Conservation (phyloP, 768 basidiomycete species). For the Filobasidium floriforme region DNA sequence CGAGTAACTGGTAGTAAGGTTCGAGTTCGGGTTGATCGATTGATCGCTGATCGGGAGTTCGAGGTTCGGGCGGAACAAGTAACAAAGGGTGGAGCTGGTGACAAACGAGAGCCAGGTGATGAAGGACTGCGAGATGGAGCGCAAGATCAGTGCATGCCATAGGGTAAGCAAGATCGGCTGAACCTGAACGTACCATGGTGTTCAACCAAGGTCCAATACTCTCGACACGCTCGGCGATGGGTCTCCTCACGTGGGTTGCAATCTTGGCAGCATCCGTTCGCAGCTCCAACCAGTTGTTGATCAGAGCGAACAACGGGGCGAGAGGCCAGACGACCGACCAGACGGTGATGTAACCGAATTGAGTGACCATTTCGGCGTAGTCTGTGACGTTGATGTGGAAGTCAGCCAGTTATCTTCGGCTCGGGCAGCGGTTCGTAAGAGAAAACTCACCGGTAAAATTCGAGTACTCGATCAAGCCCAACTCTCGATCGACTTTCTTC, state of each 20-base stretch:
- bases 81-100: slow-evolving; percentile 81
- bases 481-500: slow-evolving; percentile 67
- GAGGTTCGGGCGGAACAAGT: slow-evolving; percentile 63
- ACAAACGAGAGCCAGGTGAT: slow-evolving; percentile 83
- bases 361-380: slow-evolving; percentile 90
- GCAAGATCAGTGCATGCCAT: not conserved
- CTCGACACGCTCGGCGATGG: slow-evolving; percentile 77
- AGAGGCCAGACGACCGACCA: slow-evolving; percentile 95
- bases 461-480: slow-evolving; percentile 69
- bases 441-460: slow-evolving; percentile 52
- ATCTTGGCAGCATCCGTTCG: slow-evolving; percentile 95
- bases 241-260: slow-evolving; percentile 70
- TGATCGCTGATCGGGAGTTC: slow-evolving; percentile 26
- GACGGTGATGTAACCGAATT: slow-evolving; percentile 80
- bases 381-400: slow-evolving; percentile 48
- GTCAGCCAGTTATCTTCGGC: not conserved
- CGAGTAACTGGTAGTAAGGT: slow-evolving; percentile 29
- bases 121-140: slow-evolving; percentile 48
- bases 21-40: slow-evolving; percentile 30
- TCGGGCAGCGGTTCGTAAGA: not conserved
- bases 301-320: slow-evolving; percentile 72
- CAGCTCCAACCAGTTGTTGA: slow-evolving; percentile 84
- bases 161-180: not conserved
- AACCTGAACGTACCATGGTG: slow-evolving; percentile 53
- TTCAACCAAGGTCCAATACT: slow-evolving; percentile 94